phyloP scores from a whole-genome alignment of 768 basidiomycete species.

The Agrocybe chaxingu region DNA sequence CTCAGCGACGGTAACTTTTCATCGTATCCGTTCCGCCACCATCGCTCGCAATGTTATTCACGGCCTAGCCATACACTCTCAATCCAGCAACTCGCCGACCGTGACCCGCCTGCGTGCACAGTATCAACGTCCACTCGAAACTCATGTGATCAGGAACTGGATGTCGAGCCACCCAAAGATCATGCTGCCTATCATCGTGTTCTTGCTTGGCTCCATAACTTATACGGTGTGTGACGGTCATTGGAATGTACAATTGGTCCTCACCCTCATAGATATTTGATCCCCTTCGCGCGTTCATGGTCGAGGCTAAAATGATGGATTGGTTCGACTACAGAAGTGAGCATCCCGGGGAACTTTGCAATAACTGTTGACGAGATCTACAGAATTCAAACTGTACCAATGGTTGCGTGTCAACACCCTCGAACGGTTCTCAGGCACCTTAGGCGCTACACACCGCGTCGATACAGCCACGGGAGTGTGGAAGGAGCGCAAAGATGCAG shows the following conservation, averaged over 20 bases:
- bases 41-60: constrained; percentile 83
- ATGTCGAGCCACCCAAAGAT: constrained; percentile 84
- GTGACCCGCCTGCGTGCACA: constrained; percentile 46
- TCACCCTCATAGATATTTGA: constrained; percentile 73
- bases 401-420: constrained; percentile 69
- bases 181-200: constrained; percentile 74
- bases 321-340: constrained; percentile 81
- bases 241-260: not conserved
- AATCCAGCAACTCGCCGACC: constrained; percentile 25
- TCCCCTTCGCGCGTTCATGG: constrained; percentile 80
- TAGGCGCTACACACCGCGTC: constrained; percentile 20
- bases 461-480: constrained; percentile 50
- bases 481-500: constrained; percentile 84
- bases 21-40: constrained; percentile 62
- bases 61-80: constrained; percentile 40
- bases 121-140: constrained; percentile 65
- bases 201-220: constrained; percentile 85
- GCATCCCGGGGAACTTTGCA: constrained; percentile 5
- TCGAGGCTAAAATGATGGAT: constrained; percentile 77
- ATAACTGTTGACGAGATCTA: constrained; percentile 1
- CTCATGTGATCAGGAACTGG: constrained; percentile 73
- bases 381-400: constrained; percentile 71
- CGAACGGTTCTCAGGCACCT: constrained; percentile 33
- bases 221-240: constrained; percentile 63
- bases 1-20: constrained; percentile 61